Conservation (phyloP, 1,284 basidiomycete genomes). For the Testicularia cyperi region DNA sequence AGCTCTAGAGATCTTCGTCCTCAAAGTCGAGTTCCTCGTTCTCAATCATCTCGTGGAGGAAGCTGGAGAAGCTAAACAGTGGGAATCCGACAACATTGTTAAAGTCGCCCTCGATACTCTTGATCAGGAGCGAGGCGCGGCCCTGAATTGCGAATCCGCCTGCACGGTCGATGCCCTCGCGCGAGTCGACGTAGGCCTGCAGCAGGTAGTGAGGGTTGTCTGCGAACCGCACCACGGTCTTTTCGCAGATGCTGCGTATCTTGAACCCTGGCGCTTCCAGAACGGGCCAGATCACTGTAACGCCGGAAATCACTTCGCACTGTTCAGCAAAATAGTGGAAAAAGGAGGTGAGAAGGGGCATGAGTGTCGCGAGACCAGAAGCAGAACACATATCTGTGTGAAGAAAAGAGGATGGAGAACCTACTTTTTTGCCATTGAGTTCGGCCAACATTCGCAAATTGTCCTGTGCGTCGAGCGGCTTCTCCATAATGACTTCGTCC, state of each 20-base stretch:
- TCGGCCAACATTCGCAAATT: conserved; percentile 85
- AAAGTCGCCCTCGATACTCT: conserved; percentile 86
- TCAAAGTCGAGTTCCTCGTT: conserved; percentile 54
- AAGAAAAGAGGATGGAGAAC: neutral
- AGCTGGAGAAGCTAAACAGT: conserved; percentile 29
- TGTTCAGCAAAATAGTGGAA: neutral
- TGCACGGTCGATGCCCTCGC: conserved; percentile 85
- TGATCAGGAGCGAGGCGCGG: conserved; percentile 75
- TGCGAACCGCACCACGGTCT: conserved; percentile 58
- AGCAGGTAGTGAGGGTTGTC: conserved; percentile 64
- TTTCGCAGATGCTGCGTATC: conserved; percentile 61
- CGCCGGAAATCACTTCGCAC: conserved; percentile 57
- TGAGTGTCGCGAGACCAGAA: too few relatives aligned
- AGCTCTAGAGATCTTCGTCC: conserved; percentile 22
- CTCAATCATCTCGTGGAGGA: conserved; percentile 52
- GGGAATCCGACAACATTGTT: conserved; percentile 91
- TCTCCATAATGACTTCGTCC: conserved; percentile 72
- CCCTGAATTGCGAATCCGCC: conserved; percentile 96
- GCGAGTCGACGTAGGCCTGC: conserved; percentile 81
- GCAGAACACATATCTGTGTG: too few relatives aligned
- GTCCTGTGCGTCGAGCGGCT: conserved; percentile 77
- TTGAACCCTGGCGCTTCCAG: conserved; percentile 81
- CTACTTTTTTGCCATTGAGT: conserved; percentile 66
- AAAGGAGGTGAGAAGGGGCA: neutral
- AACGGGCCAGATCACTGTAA: conserved; percentile 73